These are phyloP conservation scores for Pholiota molesta DNA, from an alignment of 768 basidiomycete genomes.

Conservation along the genomic window DNA sequence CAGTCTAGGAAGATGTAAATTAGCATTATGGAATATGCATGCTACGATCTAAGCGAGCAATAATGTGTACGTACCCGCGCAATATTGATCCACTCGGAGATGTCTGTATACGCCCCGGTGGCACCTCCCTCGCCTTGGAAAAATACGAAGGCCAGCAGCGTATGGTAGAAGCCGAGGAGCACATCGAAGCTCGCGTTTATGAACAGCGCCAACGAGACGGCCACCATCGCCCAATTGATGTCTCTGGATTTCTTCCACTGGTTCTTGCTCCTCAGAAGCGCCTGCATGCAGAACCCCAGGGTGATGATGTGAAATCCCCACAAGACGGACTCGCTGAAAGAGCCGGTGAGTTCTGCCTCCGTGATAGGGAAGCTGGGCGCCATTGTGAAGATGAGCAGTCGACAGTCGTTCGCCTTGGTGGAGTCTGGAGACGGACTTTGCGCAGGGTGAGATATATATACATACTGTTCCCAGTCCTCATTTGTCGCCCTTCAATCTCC, in stretches of 20 bases:
- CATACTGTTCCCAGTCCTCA: not conserved
- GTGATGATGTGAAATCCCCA: constrained; percentile 19
- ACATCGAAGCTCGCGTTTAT: constrained; percentile 14
- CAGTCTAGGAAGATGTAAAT: not conserved
- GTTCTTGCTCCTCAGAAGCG: constrained; percentile 10
- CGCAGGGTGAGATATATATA: not conserved
- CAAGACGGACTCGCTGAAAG: constrained; percentile 15
- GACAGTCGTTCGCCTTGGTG: not conserved
- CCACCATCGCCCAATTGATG: constrained; percentile 15
- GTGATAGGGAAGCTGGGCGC: constrained; percentile 14
- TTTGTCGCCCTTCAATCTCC: not conserved
- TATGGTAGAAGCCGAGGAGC: constrained; percentile 14
- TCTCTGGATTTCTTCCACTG: not conserved
- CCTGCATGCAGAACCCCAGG: constrained; percentile 11
- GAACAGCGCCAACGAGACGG: constrained; percentile 1
- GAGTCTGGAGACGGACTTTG: not conserved
- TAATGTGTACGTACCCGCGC: constrained; percentile 8
- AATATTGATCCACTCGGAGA: constrained; percentile 20
- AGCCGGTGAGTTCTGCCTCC: constrained; percentile 15
- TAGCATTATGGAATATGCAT: constrained; percentile 7
- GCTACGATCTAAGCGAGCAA: not conserved
- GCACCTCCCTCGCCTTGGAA: constrained; percentile 13
- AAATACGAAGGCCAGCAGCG: constrained; percentile 18
- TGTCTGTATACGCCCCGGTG: constrained; percentile 5
- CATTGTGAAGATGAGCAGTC: not conserved